Base-by-base conservation (phyloP, 768 basidiomycete species). In the Pholiota microspora region DNA sequence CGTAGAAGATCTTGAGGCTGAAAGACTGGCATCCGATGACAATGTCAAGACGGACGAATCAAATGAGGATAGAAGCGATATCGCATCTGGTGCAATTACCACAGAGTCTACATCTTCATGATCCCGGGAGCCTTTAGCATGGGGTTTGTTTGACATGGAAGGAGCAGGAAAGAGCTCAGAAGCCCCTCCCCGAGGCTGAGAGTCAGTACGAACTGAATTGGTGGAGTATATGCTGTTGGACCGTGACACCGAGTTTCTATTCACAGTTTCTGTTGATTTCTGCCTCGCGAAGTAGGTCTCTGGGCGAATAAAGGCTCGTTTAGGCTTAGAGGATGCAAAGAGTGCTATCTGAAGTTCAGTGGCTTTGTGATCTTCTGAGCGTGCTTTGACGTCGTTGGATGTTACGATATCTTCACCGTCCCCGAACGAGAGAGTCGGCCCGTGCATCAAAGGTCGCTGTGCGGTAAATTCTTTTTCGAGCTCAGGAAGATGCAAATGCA, bases 401-500 rank as follows among this genome's bases (percentile, higher is more conserved):
- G 42, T 51, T 15, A 48, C 47, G 28, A 61, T 50, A n/a, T 18
- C 55, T 4, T 62, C 47, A 23, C 60, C 61, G 25, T 56, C 54
- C 8, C 52, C 52, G 27, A 62, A 60, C 9, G 63, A 62, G 16
- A 56, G 58, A 28, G 28, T 53, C 6, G 59, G 47, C 7, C 38
- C 29, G 29, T 49, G 50, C 38, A 49, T 57, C 12, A 24, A n/a
- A 32, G 51, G 59, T 31, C 53, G 46, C 12, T 15, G 51, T 13
- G 38, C 40, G 3, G 29, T 28, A 7, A 45, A 44, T 23, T 38
- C 18, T 24, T 18, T 57, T 27, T 49, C 56, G 55, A 29, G 45
- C 21, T 49, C 55, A 13, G 49, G 45, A 36, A 68, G 38, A 45
- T 65, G 70, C 29, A 76, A 65, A 53, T 71, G 72, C 9, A 77